Percentiles rank a stretch among this genome's conserved stretches.
These are phyloP conservation scores for Luffa aegyptiaca DNA, from an alignment of 306 rosid genomes.

Conservation along the genomic window DNA sequence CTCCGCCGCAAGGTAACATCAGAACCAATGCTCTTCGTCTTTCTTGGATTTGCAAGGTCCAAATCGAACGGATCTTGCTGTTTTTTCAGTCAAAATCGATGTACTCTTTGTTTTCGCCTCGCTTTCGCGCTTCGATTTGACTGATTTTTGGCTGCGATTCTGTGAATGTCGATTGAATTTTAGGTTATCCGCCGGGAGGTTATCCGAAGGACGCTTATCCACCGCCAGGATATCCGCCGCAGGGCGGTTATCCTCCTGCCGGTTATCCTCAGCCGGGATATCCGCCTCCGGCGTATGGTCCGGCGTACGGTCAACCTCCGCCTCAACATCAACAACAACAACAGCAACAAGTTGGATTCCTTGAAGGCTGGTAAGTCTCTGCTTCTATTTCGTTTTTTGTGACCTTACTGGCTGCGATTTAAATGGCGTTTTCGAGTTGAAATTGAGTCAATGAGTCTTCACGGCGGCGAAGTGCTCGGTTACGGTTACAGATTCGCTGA, in stretches of 20 bases:
- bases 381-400: not conserved
- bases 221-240: constrained; percentile 62
- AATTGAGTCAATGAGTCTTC: not conserved
- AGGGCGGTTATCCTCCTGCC: constrained; percentile 34
- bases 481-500: not conserved
- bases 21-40: not conserved
- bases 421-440: not conserved
- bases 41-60: constrained; percentile 1
- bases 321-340: constrained; percentile 27
- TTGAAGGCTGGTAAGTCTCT: constrained; percentile 68
- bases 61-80: not conserved
- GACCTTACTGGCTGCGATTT: not conserved
- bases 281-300: constrained; percentile 51
- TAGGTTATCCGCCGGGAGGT: constrained; percentile 80
- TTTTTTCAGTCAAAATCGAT: not conserved
- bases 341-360: constrained; percentile 23
- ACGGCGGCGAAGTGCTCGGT: not conserved
- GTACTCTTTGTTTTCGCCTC: not conserved
- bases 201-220: constrained; percentile 76
- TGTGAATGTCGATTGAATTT: not conserved
- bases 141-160: not conserved
- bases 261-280: constrained; percentile 55
- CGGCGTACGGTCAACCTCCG: constrained; percentile 77
- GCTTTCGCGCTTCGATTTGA: not conserved
- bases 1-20: constrained; percentile 71